Evolutionary conservation across 2,329 filamentous ascomycete genomes (phyloP).

Genomic region (Sporothrix globosa): DNA sequence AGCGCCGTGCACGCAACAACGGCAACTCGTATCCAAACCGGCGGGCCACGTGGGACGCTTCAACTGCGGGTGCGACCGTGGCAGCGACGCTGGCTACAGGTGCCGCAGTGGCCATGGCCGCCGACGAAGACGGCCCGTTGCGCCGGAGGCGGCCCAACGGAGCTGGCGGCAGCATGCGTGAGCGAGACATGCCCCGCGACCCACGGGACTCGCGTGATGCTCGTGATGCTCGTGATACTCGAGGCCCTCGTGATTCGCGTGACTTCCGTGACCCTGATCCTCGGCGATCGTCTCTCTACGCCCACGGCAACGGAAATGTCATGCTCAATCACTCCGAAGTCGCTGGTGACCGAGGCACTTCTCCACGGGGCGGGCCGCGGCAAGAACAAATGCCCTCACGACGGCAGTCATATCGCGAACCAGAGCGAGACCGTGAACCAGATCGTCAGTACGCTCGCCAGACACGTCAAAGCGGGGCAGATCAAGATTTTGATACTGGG

Average conservation of each 20-base stretch:
- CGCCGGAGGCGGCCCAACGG: slow-evolving; percentile 12
- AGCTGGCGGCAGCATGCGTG: slow-evolving; percentile 1
- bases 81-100: slow-evolving; percentile 15
- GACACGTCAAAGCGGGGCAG: background rate
- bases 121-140: slow-evolving; percentile 3
- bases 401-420: background rate
- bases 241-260: background rate
- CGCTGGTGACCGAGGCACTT: background rate
- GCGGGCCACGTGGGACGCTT: slow-evolving; percentile 25
- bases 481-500: background rate
- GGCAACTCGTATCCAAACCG: background rate
- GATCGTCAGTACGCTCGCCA: slow-evolving; percentile 2
- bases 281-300: slow-evolving; percentile 25
- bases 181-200: background rate
- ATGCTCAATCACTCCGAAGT: slow-evolving; percentile 10
- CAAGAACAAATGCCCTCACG: background rate
- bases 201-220: background rate
- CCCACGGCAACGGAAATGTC: slow-evolving; percentile 24
- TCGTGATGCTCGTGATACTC: background rate
- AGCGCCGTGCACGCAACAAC: slow-evolving; percentile 21
- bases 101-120: background rate
- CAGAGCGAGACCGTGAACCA: slow-evolving; percentile 1
- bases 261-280: slow-evolving; percentile 4
- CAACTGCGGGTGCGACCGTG: background rate
- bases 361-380: background rate